Evolutionary conservation across 371 early-diverging fungal species (phyloP).

Genomic region (Mortierella sp.): DNA sequence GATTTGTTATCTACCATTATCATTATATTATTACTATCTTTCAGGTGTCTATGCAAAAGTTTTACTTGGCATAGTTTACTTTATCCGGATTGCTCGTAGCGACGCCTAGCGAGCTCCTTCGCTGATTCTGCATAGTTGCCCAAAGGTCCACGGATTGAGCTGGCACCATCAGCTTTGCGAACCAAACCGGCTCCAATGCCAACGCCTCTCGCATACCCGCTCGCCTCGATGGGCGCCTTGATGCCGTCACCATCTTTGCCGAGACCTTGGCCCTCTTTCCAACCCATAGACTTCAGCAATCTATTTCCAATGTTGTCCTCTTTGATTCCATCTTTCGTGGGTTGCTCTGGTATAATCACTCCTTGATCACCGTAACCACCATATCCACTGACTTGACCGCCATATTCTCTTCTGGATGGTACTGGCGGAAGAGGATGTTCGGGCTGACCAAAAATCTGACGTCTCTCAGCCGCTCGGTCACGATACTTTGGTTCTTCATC

Average conservation of each 20-base stretch:
- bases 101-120: constrained; percentile 52
- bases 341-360: constrained; percentile 47
- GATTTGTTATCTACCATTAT: background rate
- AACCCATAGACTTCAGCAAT: constrained; percentile 78
- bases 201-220: constrained; percentile 43
- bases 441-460: constrained; percentile 74
- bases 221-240: constrained; percentile 56
- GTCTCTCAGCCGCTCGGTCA: constrained; percentile 77
- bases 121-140: constrained; percentile 44
- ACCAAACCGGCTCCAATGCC: constrained; percentile 48
- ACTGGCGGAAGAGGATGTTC: constrained; percentile 59
- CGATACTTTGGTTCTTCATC: constrained; percentile 64
- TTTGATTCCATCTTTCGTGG: constrained; percentile 57
- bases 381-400: constrained; percentile 17
- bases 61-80: background rate
- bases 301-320: constrained; percentile 70
- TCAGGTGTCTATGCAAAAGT: background rate
- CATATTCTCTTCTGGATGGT: constrained; percentile 20
- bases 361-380: constrained; percentile 22
- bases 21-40: background rate
- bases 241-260: constrained; percentile 62
- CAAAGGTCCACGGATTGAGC: constrained; percentile 17
- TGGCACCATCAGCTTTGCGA: constrained; percentile 32
- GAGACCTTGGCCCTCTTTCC: constrained; percentile 77
- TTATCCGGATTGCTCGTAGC: constrained; percentile 45